Percentiles rank a stretch among this genome's conserved stretches.
These are phyloP conservation scores for Leersia perrieri DNA, from an alignment of 176 grass and related monocot species.

Conservation along the genomic window DNA sequence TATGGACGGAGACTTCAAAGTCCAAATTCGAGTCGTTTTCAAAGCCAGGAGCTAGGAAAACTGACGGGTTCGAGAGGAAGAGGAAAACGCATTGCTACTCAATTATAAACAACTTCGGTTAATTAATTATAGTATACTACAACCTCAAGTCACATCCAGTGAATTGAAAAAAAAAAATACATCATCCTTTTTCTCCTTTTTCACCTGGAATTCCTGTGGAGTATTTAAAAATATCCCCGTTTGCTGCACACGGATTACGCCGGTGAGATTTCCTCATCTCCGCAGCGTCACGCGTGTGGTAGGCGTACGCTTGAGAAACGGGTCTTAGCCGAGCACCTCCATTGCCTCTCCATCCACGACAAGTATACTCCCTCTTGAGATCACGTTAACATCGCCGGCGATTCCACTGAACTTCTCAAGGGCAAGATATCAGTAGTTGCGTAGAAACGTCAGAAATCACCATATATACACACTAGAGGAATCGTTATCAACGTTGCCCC, in stretches of 20 bases:
- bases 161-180: not conserved
- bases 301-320: constrained; percentile 6
- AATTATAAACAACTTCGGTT: not conserved
- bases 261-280: not conserved
- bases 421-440: not conserved
- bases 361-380: not conserved
- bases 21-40: not conserved
- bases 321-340: not conserved
- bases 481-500: too few relatives aligned
- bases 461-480: not conserved
- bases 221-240: not conserved
- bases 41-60: not conserved
- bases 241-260: not conserved
- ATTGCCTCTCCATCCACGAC: constrained; percentile 3
- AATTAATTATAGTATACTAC: not conserved
- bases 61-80: not conserved
- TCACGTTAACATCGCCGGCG: not conserved
- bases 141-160: not conserved
- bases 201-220: not conserved
- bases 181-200: not conserved
- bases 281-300: not conserved
- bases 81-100: not conserved
- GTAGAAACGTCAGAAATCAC: not conserved
- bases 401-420: not conserved
- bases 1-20: constrained; percentile 2